Base-by-base conservation (phyloP, 371 early-diverging fungal genomes). In the Apophysomyces sp. region DNA sequence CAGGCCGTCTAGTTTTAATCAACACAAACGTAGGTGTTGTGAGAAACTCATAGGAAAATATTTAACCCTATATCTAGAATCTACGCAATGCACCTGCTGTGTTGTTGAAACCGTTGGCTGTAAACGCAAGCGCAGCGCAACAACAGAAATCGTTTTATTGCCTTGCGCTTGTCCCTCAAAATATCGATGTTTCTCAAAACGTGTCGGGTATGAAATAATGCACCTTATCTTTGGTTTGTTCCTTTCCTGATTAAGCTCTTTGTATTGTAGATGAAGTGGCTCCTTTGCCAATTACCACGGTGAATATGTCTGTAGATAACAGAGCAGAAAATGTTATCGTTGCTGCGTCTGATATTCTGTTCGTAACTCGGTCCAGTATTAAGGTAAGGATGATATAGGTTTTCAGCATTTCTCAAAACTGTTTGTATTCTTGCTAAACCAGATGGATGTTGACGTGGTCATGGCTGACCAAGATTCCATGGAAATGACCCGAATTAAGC, bases 1-100 rank as follows among this genome's bases (percentile, higher is more conserved):
- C 87, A 0, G 95, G 95, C 4, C 83, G 93, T 12, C 58, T 93
- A 1, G 81, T 94, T 1, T 69, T 95, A 16, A 69, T 94, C 36
- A 92, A 93, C 63, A 88, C 78, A 59, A 80, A 68, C 18, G 83
- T 86, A 73, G 52, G 76, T 65, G 13, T 28, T 27, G 32, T 31
- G 26, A 18, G 16, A 44, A 0, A 3, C n/a, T 37, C 11, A 18
- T 12, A n/a, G 18, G 16, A 15, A 37, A 15, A 27, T 66, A 54
- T 28, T 36, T 26, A 15, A n/a, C 4, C 37, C 34, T 2, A 18
- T 27, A 4, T 40, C 5, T 66, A 84, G 77, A 67, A 82, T 56
- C 86, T 86, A 58, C 70, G 91, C 26, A 91, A 91, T 67, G 68
- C 83, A 4, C 74, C 90, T 15, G 95, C 85, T 3, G 81, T 92